Base-by-base conservation (phyloP, 2,329 filamentous ascomycete species). In the Hypoxylon sp. region DNA sequence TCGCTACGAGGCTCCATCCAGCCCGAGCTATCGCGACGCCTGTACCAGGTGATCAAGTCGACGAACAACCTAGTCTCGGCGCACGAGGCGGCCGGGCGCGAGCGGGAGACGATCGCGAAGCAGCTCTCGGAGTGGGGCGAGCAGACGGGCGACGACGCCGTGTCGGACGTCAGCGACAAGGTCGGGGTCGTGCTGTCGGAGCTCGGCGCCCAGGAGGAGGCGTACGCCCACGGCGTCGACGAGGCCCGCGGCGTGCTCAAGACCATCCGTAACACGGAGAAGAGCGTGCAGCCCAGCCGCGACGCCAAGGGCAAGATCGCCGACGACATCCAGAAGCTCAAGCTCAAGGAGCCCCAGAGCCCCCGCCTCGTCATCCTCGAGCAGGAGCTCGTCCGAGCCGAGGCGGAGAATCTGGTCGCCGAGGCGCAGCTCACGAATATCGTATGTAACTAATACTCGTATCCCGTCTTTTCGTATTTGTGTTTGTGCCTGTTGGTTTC, bases 111-210 rank as follows among this genome's bases (percentile, higher is more conserved):
- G 38, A 91, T 97, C 66, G 94, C 92, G 11, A 85, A 86, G 7
- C 93, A 97, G 76, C 83, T 99, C 32, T 96, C 91, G 5, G 92
- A 97, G 63, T 99, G 94, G 94, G 94, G 94, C 50, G 92, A 97
- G 75, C 83, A 89, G 53, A 97, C 92, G 2, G 83, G 84, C 43
- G 94, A 99, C 67, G 91, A 96, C 55, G 84, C 86, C 41, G 80
- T 97, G 65, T 91, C 85, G 42, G 94, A 97, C 69, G 83, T 99
- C 62, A 91, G 89, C 51, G 94, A 97, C 80, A 99, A 99, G 80
- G 80, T 99, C 42, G 94, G 91, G 41, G 93, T 97, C 27, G 78
- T 99, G 64, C 78, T 99, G 53, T 88, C 89, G 15, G 94, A 97
- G 77, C 84, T 99, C 55, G 94, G 91, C 42, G 91, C 96, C 73